Percentiles rank a stretch among this genome's conserved stretches.
Conservation (phyloP, 805 yeast genomes). For the Wickerhamomyces kurtzmanii region DNA sequence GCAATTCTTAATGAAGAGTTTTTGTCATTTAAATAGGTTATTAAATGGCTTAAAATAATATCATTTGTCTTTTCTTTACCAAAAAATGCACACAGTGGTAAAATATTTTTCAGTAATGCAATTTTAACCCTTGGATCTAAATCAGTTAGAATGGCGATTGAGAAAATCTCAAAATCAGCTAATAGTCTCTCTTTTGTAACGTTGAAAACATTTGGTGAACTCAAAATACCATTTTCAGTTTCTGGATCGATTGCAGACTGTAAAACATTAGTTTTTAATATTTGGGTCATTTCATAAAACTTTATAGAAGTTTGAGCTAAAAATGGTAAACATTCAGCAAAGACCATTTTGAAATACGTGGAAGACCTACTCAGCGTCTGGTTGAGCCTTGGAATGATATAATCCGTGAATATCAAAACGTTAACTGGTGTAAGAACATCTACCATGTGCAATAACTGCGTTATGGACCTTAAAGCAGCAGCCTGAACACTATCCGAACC, state of each 20-base stretch:
- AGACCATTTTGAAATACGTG: conserved; percentile 45
- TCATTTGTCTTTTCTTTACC: conserved; percentile 88
- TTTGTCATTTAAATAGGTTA: conserved; percentile 82
- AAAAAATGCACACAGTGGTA: conserved; percentile 70
- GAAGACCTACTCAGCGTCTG: conserved; percentile 28
- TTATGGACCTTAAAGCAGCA: conserved; percentile 51
- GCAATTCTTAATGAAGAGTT: conserved; percentile 57
- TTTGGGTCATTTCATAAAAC: conserved; percentile 52
- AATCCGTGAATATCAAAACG: conserved; percentile 70
- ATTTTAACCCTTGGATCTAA: conserved; percentile 54
- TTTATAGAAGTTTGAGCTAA: conserved; percentile 56
- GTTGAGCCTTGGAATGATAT: conserved; percentile 62
- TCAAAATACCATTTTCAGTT: conserved; percentile 27
- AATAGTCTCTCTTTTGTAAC: conserved; percentile 33
- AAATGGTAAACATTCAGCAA: conserved; percentile 67
- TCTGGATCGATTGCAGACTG: conserved; percentile 31
- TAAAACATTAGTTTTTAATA: conserved; percentile 29
- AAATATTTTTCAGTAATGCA: conserved; percentile 59
- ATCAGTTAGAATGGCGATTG: conserved; percentile 63
- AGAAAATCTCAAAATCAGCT: conserved; percentile 52
- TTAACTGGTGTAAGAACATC: conserved; percentile 65
- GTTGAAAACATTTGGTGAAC: conserved; percentile 23
- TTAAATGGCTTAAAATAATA: conserved; percentile 78
- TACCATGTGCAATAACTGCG: conserved; percentile 60
- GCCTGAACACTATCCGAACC: conserved; percentile 54